Percentiles rank a stretch among this genome's conserved stretches.
These are phyloP conservation scores for Parasarocladium wereldwijsianum DNA, from an alignment of 2,329 filamentous ascomycete genomes.

Conservation along the genomic window DNA sequence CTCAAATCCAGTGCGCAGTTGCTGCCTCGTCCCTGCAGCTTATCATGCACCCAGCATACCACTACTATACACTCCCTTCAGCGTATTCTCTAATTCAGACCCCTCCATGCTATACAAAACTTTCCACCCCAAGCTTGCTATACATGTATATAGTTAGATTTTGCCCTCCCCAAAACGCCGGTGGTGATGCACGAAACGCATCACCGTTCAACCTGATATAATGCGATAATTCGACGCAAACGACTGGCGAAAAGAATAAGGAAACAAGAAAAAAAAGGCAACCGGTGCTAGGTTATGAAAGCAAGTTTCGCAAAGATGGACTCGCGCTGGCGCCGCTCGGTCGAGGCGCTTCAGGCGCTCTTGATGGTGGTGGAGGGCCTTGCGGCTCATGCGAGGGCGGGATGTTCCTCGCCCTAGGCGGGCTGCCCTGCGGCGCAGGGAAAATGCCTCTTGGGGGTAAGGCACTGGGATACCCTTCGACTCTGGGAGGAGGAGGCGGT, in stretches of 20 bases:
- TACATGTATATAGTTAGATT: no score
- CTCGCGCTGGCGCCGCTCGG: slow-evolving; percentile 60
- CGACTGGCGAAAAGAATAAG: not conserved
- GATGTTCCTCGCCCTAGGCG: slow-evolving; percentile 26
- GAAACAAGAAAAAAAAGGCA: not conserved
- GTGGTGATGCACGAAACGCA: no score
- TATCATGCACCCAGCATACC: no score
- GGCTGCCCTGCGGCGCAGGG: slow-evolving; percentile 28
- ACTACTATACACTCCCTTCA: no score
- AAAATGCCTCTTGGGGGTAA: slow-evolving; percentile 19
- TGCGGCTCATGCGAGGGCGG: slow-evolving; percentile 13
- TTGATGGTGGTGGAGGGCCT: slow-evolving; percentile 15
- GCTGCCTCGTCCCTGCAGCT: no score
- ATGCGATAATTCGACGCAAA: not conserved
- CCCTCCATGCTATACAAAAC: no score
- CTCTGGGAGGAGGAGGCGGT: slow-evolving; percentile 14
- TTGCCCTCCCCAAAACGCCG: no score
- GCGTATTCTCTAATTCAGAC: no score
- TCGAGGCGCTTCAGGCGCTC: slow-evolving; percentile 25
- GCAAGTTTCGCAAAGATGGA: slow-evolving; percentile 59
- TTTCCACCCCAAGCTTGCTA: no score
- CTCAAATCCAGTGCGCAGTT: no score
- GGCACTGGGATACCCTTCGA: slow-evolving; percentile 2
- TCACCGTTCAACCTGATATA: no score
- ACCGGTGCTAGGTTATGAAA: slow-evolving; percentile 39